Evolutionary conservation across 805 yeast genomes (phyloP), one percentile per base, ranked within the genome.

Genomic region (Candida lessepsii): DNA sequence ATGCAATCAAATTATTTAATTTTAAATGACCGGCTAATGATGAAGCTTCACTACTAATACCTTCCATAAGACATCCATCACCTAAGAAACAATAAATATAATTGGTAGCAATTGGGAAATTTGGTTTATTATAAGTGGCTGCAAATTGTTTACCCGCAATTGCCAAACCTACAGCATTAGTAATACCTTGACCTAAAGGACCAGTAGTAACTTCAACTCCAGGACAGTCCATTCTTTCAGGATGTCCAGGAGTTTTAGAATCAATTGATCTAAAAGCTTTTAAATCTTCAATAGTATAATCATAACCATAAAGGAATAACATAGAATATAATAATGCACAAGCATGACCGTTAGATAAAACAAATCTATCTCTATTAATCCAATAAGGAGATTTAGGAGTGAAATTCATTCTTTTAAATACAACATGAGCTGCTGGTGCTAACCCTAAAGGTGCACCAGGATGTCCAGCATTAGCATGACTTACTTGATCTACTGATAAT

Each of bases 371-470:
- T 68, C 96, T 82, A 79, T 86, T 86, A 66, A 86, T 72, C 96
- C 96, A 91, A 45, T 77, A 70, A 50, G 96, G 91, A 78, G 86
- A 83, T 71, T 82, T 77, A 56, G 98, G 95, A 79, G 86, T 88
- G 74, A 86, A 80, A 56, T 71, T 83, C 83, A 90, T 75, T 60
- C 78, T 78, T 64, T 80, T 75, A 80, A 83, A 87, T 49, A 91
- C 65, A 42, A 80, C 83, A 68, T 91, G 96, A 48, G 97, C 96
- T 45, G 90, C 83, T 34, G 97, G 96, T 14, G 99, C 97, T 69
- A 91, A 73, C 49, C 98, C 98, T 79, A 91, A 80, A 57, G 98
- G 98, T 38, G 98, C 98, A 73, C 99, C 99, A 41, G 99, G 99
- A 73, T 91, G 99, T 52, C 99, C 99, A 47, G 96, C 83, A 70